These are phyloP conservation scores for Dendrobium huoshanense DNA, from an alignment of 106 monocot species.

Conservation along the genomic window DNA sequence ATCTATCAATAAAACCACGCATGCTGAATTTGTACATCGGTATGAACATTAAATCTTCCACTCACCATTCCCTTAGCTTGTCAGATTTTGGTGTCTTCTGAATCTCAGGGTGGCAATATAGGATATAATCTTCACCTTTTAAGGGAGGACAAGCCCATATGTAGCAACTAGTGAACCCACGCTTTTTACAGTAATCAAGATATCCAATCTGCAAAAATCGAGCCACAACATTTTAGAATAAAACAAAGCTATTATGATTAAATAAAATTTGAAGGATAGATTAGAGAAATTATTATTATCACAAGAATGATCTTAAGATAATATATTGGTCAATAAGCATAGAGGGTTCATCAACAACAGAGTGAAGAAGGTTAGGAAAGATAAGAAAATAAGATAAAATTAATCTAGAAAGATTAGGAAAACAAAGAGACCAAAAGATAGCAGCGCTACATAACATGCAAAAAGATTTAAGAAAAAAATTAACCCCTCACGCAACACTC, in stretches of 20 bases:
- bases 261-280: background rate
- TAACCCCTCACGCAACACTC: background rate
- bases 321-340: background rate
- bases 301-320: background rate
- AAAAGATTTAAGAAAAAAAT: background rate
- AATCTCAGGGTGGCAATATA: conserved; percentile 96
- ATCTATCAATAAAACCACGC: background rate
- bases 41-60: background rate
- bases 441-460: background rate
- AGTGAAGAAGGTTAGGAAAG: background rate
- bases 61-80: conserved; percentile 84
- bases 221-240: conserved; percentile 1
- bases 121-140: conserved; percentile 93
- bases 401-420: background rate
- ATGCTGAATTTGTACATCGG: background rate
- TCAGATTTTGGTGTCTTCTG: conserved; percentile 97
- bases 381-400: background rate
- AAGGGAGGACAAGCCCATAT: conserved; percentile 96
- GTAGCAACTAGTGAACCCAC: conserved; percentile 93
- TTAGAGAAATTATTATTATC: background rate
- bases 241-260: background rate
- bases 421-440: background rate
- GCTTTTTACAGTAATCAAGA: conserved; percentile 87
- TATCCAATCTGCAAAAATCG: conserved; percentile 69
- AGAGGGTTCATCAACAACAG: background rate